Base-by-base conservation (phyloP, 371 early-diverging fungal species). In the Mortierella sp. region DNA sequence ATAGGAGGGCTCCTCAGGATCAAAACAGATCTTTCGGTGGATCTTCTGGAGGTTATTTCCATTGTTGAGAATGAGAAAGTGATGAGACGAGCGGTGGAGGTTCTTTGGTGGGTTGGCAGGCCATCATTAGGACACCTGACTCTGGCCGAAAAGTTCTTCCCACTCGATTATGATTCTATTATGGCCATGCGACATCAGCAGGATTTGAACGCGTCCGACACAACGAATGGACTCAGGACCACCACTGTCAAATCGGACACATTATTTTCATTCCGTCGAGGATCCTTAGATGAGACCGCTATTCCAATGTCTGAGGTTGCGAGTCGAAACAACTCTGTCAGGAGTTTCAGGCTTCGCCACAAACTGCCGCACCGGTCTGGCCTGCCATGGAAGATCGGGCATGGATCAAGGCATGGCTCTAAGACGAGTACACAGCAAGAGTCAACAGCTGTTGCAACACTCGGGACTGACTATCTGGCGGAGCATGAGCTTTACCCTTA, bases 11-110 rank as follows among this genome's bases (percentile, higher is more conserved):
- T 93, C 82, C 83, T 91, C 60, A 71, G 84, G 19, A 85, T 88
- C 50, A 93, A 93, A 74, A 90, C 92, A 0, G 91, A 93, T 71
- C 72, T 92, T 4, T 90, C 91, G 44, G 70, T 89, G n/a, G 92
- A 93, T 73, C 26, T 93, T 14, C 75, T 93, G 19, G 89, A 92
- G 48, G 84, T 92, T 28, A 91, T 93, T 42, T 85, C 92, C 0
- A 79, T 90, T 38, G 88, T 92, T 14, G 88, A 83, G 68, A 80
- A 75, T 14, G 83, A 82, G 38, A 76, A 75, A 38, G 76, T 87
- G 28, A 72, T 83, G 74, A 34, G 71, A 19, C 74, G 83, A 11
- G 87, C 87, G 4, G 58, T 82, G 16, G 83, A 80, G 38, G 77
- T 82, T 6, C 60, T 87, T 21, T 83, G 83, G 77, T 87, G 87